Percentiles rank a stretch among this genome's conserved stretches.
phyloP scores from a whole-genome alignment of 257 asterid genomes.

The Penstemon eatonii region DNA sequence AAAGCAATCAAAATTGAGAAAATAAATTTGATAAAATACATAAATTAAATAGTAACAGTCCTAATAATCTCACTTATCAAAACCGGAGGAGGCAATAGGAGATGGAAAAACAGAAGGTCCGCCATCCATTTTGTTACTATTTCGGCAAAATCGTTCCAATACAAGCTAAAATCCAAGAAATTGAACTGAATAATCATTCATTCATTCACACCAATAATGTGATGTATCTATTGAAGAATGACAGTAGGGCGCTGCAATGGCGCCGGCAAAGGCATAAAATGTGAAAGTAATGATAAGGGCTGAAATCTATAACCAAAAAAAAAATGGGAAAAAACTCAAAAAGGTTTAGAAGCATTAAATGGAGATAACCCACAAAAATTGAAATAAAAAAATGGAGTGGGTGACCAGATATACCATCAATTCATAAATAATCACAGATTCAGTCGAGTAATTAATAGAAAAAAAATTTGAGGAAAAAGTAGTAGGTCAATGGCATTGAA shows the following conservation, averaged over 20 bases:
- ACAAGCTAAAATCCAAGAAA: conserved; percentile 8
- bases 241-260: no score
- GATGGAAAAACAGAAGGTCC: conserved; percentile 28
- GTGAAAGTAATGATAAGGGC: neutral
- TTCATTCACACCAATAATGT: neutral
- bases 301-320: neutral
- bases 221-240: no score
- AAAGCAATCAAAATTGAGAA: neutral
- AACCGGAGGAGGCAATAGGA: conserved; percentile 20
- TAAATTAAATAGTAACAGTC: no score
- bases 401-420: conserved; percentile 29
- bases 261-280: neutral
- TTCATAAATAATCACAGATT: conserved; percentile 38
- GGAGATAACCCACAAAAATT: conserved; percentile 39
- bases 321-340: conserved; percentile 4
- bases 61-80: conserved; percentile 3
- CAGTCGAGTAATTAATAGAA: conserved; percentile 18
- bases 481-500: conserved; percentile 38
- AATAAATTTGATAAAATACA: neutral
- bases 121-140: conserved; percentile 27
- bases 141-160: neutral
- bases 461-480: neutral
- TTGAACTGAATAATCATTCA: neutral
- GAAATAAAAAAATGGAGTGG: conserved; percentile 20
- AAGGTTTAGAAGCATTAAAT: conserved; percentile 29